These are phyloP conservation scores for Lactuca saligna DNA, from an alignment of 129 eudicot genomes.

Conservation along the genomic window DNA sequence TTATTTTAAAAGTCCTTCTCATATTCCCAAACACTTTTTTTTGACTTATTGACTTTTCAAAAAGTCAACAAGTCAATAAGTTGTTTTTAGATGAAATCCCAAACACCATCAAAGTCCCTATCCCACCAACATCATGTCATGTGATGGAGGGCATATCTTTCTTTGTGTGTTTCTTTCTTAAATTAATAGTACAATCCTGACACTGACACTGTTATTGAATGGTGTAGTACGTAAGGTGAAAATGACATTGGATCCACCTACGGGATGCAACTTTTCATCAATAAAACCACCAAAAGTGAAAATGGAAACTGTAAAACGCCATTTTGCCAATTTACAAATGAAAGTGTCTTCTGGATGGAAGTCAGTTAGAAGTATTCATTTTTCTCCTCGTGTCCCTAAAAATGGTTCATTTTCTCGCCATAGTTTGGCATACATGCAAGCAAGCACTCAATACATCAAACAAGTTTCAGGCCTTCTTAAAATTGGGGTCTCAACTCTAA, in stretches of 20 bases:
- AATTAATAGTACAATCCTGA: constrained; percentile 7
- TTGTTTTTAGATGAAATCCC: too few species aligned
- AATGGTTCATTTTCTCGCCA: constrained; percentile 71
- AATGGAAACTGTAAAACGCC: constrained; percentile 43
- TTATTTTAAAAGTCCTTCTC: too few species aligned
- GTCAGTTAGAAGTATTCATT: constrained; percentile 59
- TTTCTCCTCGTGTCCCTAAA: constrained; percentile 57
- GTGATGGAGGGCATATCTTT: too few species aligned
- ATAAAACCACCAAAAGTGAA: constrained; percentile 55
- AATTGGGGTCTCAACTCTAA: constrained; percentile 66
- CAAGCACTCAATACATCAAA: constrained; percentile 71
- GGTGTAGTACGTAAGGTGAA: constrained; percentile 80
- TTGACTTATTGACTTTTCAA: too few species aligned
- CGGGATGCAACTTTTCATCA: constrained; percentile 64
- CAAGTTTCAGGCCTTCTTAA: constrained; percentile 85
- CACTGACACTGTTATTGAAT: constrained; percentile 7
- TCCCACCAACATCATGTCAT: too few species aligned
- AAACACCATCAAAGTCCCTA: too few species aligned
- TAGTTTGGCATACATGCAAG: constrained; percentile 80
- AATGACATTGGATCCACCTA: constrained; percentile 67
- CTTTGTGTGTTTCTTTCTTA: constrained; percentile 3
- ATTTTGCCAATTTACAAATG: constrained; percentile 44
- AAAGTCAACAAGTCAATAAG: too few species aligned
- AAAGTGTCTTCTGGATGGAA: constrained; percentile 67
- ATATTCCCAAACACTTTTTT: too few species aligned